Evolutionary conservation across 208 protist genomes (phyloP), one percentile per base, ranked within the genome.

Genomic region (Leishmania gerbilli): DNA sequence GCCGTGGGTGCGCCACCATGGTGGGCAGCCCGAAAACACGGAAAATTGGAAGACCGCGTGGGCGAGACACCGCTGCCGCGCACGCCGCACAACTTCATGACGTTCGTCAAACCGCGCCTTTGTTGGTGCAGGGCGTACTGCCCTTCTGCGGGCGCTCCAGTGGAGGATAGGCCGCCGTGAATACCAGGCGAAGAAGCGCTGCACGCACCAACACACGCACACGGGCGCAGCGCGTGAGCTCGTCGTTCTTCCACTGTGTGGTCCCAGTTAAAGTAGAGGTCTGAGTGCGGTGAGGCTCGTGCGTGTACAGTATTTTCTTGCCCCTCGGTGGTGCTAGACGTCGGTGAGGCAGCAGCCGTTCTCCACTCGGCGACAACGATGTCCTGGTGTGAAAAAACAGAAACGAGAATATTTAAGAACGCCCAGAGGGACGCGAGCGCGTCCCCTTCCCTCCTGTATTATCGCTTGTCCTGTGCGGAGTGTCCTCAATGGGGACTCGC

Each of bases 61-160:
- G 9, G 34, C 15, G 72, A 24, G 31, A 31, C 1, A 19, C 51
- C 34, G 53, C 72, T n/a, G 72, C n/a, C 24, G 13, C 72, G 53
- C 34, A 45, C 51, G 53, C 31, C 11, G 31, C 34, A 62, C 72
- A n/a, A 62, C 51, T 56, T 76, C 72, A 76, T 76, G 72, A 31
- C 34, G 49, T 5, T 9, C 24, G n/a, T 37, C 67, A 3, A 27
- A 27, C 67, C 15, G 34, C 67, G 40, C 19, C 24, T 49, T 47
- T 17, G 37, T 24, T 17, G 0, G 64, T 68, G 27, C 42, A 13
- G 13, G n/a, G 9, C 19, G 37, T 40, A 8, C 65, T 27, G 34
- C 34, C 17, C 65, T 19, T 69, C 42, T 72, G 67, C 34, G 17
- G 42, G 7, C 24, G 40, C 40, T 15, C 24, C 4, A 7, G 19